Conservation (phyloP, 768 basidiomycete species). For the Lentinula raphanica region DNA sequence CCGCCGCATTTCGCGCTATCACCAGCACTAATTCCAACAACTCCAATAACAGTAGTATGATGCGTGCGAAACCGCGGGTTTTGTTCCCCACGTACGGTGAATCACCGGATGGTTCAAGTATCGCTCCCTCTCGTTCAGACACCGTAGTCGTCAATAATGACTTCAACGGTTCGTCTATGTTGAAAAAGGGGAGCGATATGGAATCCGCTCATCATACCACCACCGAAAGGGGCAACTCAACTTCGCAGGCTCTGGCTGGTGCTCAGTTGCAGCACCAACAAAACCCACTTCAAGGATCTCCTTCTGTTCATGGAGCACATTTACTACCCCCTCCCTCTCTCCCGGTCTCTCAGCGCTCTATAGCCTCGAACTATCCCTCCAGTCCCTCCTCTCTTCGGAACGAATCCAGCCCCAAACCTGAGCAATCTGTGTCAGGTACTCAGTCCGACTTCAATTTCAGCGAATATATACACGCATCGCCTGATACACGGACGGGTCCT, state of each 20-base stretch:
- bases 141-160: constrained; percentile 26
- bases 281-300: background rate
- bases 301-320: constrained; percentile 13
- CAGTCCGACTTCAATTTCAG: constrained; percentile 55
- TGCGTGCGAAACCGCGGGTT: constrained; percentile 63
- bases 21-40: constrained; percentile 13
- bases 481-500: constrained; percentile 36
- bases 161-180: constrained; percentile 40
- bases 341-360: constrained; percentile 14
- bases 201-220: background rate
- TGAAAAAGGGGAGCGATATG: constrained; percentile 33
- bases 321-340: constrained; percentile 28
- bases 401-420: constrained; percentile 8
- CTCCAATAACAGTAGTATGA: constrained; percentile 30
- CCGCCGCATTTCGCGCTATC: constrained; percentile 50
- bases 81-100: constrained; percentile 47
- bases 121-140: background rate
- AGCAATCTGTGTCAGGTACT: constrained; percentile 12
- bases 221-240: background rate
- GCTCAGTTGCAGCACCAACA: background rate
- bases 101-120: constrained; percentile 14
- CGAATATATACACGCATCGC: constrained; percentile 72
- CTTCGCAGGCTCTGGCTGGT: background rate
- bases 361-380: constrained; percentile 2
- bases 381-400: constrained; percentile 9